phyloP scores from a whole-genome alignment of 1,139 yeast species.

The Taphrina sp. region DNA sequence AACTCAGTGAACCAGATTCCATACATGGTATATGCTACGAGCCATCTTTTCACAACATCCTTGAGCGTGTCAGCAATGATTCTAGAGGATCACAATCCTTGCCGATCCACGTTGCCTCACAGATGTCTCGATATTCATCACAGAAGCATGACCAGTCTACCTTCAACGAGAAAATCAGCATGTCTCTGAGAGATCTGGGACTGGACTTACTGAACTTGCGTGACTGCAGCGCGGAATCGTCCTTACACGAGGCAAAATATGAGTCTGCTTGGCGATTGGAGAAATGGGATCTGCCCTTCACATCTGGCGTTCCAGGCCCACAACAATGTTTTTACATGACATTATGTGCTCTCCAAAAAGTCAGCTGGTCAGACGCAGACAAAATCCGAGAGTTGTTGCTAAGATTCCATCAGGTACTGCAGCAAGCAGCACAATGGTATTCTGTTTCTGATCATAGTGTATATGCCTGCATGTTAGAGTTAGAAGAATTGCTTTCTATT shows the following conservation, averaged over 20 bases:
- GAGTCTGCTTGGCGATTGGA: slow-evolving; percentile 70
- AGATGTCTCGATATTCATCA: slow-evolving; percentile 26
- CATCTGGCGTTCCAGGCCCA: slow-evolving; percentile 44
- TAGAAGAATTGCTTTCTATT: not conserved
- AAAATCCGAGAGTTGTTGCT: not conserved
- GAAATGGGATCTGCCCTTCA: slow-evolving; percentile 65
- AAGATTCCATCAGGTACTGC: too few species aligned
- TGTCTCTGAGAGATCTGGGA: not conserved
- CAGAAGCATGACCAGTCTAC: slow-evolving; percentile 34
- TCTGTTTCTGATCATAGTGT: too few species aligned
- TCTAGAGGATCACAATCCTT: slow-evolving; percentile 47
- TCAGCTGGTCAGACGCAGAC: slow-evolving; percentile 46
- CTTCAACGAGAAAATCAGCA: not conserved
- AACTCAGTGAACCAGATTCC: slow-evolving; percentile 29
- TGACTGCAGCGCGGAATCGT: too few species aligned
- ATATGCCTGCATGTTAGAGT: slow-evolving; percentile 25
- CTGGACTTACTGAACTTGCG: slow-evolving; percentile 6
- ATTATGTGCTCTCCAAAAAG: slow-evolving; percentile 40
- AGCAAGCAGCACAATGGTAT: too few species aligned
- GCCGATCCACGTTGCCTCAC: slow-evolving; percentile 56
- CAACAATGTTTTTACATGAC: slow-evolving; percentile 52
- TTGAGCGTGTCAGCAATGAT: slow-evolving; percentile 46
- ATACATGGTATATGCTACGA: slow-evolving; percentile 42
- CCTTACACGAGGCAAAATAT: slow-evolving; percentile 40
- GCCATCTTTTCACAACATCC: slow-evolving; percentile 55